Evolutionary conservation across 495 filamentous ascomycete genomes (phyloP).

Genomic region (Sordaria brevicollis): DNA sequence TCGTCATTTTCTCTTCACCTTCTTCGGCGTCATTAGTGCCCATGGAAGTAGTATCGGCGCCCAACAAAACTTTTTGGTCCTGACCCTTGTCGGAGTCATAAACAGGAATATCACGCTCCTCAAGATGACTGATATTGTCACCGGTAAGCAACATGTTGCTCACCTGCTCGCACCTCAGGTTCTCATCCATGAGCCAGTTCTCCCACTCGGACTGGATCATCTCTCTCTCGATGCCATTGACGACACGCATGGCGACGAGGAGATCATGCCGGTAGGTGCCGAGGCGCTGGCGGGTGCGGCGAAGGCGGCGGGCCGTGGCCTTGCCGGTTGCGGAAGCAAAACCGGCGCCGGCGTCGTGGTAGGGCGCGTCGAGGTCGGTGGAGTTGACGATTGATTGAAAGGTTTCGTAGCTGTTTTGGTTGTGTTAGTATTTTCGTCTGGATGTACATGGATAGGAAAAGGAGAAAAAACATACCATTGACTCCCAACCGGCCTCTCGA

Average conservation of each 20-base stretch:
- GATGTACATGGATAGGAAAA: not conserved
- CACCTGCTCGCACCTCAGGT: conserved; percentile 54
- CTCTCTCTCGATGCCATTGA: conserved; percentile 82
- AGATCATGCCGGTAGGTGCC: conserved; percentile 85
- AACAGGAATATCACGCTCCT: too few species aligned
- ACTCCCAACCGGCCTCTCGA: conserved; percentile 23
- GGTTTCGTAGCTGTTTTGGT: conserved; percentile 34
- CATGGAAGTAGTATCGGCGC: not conserved
- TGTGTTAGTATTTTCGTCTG: not conserved
- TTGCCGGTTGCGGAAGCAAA: conserved; percentile 40
- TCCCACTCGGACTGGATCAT: conserved; percentile 82
- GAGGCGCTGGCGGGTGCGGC: conserved; percentile 68
- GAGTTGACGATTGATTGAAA: conserved; percentile 46
- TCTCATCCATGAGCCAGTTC: conserved; percentile 73
- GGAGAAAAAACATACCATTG: conserved; percentile 26
- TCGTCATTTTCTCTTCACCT: conserved; percentile 15
- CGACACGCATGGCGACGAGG: conserved; percentile 77
- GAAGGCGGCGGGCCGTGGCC: conserved; percentile 54
- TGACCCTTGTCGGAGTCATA: conserved; percentile 12
- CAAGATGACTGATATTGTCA: conserved; percentile 15
- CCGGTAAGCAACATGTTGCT: conserved; percentile 35
- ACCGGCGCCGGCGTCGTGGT: conserved; percentile 29
- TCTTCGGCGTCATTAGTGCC: not conserved
- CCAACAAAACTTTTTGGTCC: conserved; percentile 10
- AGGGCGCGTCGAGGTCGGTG: conserved; percentile 42